Conservation (phyloP, 306 rosid genomes). For the Rosa persica region DNA sequence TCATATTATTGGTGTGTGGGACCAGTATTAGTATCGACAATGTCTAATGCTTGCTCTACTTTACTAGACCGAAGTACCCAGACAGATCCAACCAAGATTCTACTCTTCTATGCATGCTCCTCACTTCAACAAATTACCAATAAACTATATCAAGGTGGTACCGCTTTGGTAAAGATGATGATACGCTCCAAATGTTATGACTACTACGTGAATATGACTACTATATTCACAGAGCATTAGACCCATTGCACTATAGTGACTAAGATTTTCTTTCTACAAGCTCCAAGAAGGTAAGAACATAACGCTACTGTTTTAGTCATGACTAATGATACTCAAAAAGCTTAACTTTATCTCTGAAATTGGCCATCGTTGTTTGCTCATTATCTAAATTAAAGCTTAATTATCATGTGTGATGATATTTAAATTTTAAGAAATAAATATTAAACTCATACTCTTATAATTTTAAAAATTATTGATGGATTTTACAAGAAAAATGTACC, state of each 20-base stretch:
- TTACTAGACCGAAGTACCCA: conserved; percentile 5
- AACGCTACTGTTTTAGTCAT: not conserved
- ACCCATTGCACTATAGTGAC: too few relatives aligned
- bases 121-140: not conserved
- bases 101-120: not conserved
- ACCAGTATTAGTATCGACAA: not conserved
- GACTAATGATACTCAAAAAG: not conserved
- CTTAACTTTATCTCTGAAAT: too few relatives aligned
- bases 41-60: conserved; percentile 4
- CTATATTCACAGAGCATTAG: not conserved
- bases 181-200: not conserved
- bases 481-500: too few relatives aligned
- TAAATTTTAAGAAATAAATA: too few relatives aligned
- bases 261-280: too few relatives aligned
- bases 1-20: not conserved
- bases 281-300: too few relatives aligned
- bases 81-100: conserved; percentile 3
- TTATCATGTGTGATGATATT: too few relatives aligned
- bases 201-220: not conserved
- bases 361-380: too few relatives aligned
- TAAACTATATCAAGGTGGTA: not conserved
- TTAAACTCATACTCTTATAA: not conserved
- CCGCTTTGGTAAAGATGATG: not conserved
- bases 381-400: too few relatives aligned
- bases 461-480: too few relatives aligned